Evolutionary conservation across 2,329 filamentous ascomycete species (phyloP).

Genomic region (Bipolaris gigantea): DNA sequence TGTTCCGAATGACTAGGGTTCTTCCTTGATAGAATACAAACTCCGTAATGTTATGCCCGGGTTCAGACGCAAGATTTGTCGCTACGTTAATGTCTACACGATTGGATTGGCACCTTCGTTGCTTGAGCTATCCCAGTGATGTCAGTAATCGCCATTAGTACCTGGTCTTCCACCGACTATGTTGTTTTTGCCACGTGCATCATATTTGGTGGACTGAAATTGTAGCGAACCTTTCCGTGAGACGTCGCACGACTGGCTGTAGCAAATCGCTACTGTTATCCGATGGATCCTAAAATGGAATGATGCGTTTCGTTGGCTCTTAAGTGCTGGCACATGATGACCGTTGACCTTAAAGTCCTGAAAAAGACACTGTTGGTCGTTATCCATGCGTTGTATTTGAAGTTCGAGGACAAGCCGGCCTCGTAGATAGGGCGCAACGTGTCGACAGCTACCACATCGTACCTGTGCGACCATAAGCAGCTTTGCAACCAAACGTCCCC

Average conservation of each 20-base stretch:
- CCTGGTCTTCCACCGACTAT: not conserved
- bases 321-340: not conserved
- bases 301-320: not conserved
- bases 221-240: not conserved
- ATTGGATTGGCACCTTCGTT: not conserved
- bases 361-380: not conserved
- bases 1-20: not conserved
- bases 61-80: not conserved
- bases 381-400: not conserved
- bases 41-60: not conserved
- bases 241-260: conserved; percentile 7
- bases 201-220: conserved; percentile 5
- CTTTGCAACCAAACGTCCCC: not conserved
- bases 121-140: conserved; percentile 1
- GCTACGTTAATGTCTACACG: not conserved
- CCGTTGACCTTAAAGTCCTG: not conserved
- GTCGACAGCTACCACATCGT: conserved; percentile 15
- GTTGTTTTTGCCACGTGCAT: conserved; percentile 15
- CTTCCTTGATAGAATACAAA: not conserved
- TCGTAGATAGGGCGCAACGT: conserved; percentile 17
- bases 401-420: not conserved
- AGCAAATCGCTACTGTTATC: not conserved
- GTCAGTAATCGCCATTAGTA: not conserved
- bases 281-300: not conserved
- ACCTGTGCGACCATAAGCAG: conserved; percentile 10